Evolutionary conservation across 306 rosid species (phyloP), one percentile per base, ranked within the genome.

Genomic region (Begonia peltatifolia): DNA sequence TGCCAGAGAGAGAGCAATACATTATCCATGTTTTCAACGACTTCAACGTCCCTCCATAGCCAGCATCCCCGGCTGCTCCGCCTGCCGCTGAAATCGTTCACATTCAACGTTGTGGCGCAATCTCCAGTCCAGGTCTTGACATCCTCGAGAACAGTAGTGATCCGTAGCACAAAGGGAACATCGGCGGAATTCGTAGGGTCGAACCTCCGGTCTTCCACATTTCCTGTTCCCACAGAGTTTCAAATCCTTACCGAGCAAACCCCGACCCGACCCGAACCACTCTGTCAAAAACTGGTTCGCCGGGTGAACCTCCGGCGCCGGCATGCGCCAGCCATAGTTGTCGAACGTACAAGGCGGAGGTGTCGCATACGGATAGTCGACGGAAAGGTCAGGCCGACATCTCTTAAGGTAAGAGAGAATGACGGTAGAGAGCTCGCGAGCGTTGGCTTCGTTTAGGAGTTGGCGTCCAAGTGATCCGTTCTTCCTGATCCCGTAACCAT

Each of bases 91-190:
- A 12, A 60, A 1, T 4, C 41, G 14, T 2, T 1, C 16, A 52
- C 97, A 88, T 53, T 77, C 75, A 14, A 42, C 49, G 38, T 77
- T 88, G n/a, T 88, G 97, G 3, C 84, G 58, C 52, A 78, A 42
- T 58, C 79, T 88, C 95, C 97, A 88, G 60, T 88, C 95, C 6
- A 81, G 59, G 41, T 93, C 80, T 57, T 88, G 97, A 47, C 97
- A 88, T 6, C 79, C 93, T 3, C 97, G 83, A 9, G 97, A 88
- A 60, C 97, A 88, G 57, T 88, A 88, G 16, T 81, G 84, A 11
- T 70, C 97, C 55, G 53, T 66, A 0, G 95, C 83, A 10, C 97
- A 89, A 30, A 82, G 76, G 0, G 97, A 82, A 53, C 97, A 89
- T 55, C 93, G 63, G 5, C 97, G 82, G 41, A 82, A 89, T 73